phyloP scores from a whole-genome alignment of 495 filamentous ascomycete genomes.

The Aspergillus funiculosus region DNA sequence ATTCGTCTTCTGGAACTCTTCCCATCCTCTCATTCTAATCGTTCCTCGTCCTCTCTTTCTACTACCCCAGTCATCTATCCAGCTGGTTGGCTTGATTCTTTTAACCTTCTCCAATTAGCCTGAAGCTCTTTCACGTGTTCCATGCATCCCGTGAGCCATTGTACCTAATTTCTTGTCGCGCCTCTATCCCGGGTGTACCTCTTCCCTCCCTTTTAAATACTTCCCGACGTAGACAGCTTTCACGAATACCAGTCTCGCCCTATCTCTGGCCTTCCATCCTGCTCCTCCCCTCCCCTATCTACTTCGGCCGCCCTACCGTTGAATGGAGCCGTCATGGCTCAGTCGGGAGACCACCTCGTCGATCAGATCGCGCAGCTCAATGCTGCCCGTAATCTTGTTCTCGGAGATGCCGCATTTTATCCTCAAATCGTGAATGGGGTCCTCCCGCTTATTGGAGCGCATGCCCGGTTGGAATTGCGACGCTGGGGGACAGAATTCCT shows the following conservation, averaged over 20 bases:
- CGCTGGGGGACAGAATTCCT: conserved; percentile 97
- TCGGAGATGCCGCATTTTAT: conserved; percentile 78
- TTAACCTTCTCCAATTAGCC: background rate
- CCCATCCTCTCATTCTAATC: background rate
- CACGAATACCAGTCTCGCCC: background rate
- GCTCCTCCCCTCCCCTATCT: background rate
- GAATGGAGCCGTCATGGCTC: conserved; percentile 35
- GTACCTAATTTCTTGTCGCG: conserved; percentile 9
- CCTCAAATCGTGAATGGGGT: conserved; percentile 84
- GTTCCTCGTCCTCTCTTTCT: background rate
- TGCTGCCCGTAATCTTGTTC: conserved; percentile 77
- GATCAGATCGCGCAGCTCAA: conserved; percentile 81
- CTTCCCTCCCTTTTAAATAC: background rate
- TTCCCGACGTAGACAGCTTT: conserved; percentile 13
- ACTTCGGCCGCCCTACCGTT: conserved; percentile 1
- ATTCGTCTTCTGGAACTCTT: too few species aligned
- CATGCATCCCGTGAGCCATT: conserved; percentile 11
- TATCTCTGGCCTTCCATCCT: background rate
- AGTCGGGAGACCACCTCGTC: conserved; percentile 48
- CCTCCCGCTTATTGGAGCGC: conserved; percentile 78
- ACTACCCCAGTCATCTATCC: background rate
- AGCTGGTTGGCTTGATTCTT: background rate
- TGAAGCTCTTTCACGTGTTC: conserved; percentile 7
- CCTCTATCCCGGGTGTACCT: background rate
- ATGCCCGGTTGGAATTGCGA: conserved; percentile 67